Conservation (phyloP, 2,329 filamentous ascomycete genomes). For the Diaporthe citriasiana region DNA sequence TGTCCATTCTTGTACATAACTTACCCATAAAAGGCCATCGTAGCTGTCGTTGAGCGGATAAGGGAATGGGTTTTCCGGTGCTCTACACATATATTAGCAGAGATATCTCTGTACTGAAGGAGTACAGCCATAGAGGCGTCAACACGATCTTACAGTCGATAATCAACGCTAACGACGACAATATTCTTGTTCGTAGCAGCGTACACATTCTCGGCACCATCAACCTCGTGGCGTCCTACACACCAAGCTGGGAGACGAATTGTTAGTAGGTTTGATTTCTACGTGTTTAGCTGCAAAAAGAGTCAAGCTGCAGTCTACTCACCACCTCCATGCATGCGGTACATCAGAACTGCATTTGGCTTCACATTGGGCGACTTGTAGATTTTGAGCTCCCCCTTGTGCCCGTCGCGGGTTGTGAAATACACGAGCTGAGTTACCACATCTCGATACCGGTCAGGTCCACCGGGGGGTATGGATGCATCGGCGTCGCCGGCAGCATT, state of each 20-base stretch:
- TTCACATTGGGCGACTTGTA: constrained; percentile 14
- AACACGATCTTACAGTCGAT: background rate
- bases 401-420: constrained; percentile 8
- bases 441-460: constrained; percentile 11
- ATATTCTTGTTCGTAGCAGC: constrained; percentile 6
- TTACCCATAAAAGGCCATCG: constrained; percentile 17
- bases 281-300: too few species aligned
- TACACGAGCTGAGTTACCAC: constrained; percentile 1
- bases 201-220: constrained; percentile 16
- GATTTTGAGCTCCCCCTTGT: constrained; percentile 13
- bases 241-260: background rate
- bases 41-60: constrained; percentile 1
- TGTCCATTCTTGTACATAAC: background rate
- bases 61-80: constrained; percentile 4
- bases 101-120: accelerated
- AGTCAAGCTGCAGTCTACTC: background rate
- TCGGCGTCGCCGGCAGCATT: background rate
- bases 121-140: too few species aligned
- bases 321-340: constrained; percentile 26
- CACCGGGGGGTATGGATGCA: background rate
- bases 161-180: background rate
- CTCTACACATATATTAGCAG: background rate
- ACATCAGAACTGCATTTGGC: constrained; percentile 13
- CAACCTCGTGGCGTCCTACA: constrained; percentile 8
- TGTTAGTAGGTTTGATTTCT: background rate